Evolutionary conservation across 176 grass and related monocot genomes (phyloP).

Genomic region (Musa troglodytarum): DNA sequence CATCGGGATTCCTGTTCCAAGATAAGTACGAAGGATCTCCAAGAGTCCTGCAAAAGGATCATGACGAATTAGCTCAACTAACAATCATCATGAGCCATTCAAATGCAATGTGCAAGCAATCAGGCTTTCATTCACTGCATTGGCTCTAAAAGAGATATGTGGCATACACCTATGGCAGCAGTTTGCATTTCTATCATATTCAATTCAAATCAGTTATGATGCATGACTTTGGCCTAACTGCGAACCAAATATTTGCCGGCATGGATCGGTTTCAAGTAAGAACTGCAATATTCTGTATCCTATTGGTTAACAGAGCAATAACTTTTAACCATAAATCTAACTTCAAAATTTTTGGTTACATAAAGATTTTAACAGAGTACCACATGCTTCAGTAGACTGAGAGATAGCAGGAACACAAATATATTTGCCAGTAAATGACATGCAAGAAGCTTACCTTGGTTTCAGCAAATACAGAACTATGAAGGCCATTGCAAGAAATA

Average conservation of each 20-base stretch:
- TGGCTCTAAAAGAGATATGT: background rate
- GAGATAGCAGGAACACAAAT: background rate
- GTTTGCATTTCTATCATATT: no score
- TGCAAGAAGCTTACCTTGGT: conserved; percentile 42
- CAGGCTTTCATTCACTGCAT: background rate
- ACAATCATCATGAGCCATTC: background rate
- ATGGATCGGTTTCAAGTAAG: no score
- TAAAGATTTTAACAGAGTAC: no score
- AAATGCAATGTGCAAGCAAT: background rate
- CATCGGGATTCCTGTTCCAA: conserved; percentile 55
- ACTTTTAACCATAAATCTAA: no score
- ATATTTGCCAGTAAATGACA: background rate
- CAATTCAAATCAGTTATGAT: background rate
- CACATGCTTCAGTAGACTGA: background rate
- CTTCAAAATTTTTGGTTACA: no score
- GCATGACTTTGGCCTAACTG: no score
- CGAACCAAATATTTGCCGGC: no score
- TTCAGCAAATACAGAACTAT: conserved; percentile 64
- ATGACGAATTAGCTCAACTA: conserved; percentile 9
- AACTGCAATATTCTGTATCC: no score
- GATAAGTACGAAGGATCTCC: conserved; percentile 79
- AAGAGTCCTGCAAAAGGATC: conserved; percentile 61
- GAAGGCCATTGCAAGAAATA: conserved; percentile 64
- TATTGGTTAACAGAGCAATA: no score
- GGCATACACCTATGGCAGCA: no score